Evolutionary conservation across 768 basidiomycete genomes (phyloP), one percentile per base, ranked within the genome.

Genomic region (Leucogyrophana mollusca): DNA sequence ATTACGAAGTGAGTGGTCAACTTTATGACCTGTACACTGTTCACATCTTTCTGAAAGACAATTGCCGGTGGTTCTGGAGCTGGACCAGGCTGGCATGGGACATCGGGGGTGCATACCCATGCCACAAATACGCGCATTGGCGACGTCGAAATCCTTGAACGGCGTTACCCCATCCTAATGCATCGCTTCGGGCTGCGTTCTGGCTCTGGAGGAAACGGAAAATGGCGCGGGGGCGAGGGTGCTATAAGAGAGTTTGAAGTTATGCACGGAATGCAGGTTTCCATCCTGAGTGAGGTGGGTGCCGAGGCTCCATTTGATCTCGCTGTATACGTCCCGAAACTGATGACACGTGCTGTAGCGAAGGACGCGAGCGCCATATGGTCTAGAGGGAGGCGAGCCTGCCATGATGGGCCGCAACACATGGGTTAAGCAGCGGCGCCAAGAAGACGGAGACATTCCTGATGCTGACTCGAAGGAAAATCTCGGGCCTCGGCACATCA

Each of bases 11-110:
- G 60, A 45, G 66, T 8, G 7, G 34, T 38, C 20, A 42, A 46
- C 47, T 45, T 51, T 51, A 14, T 32, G 39, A 47, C 21, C 5
- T 33, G 34, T 22, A 33, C 34, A 40, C 41, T 50, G 43, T 27
- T 47, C 21, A 40, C 23, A 22, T 16, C 14, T 40, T 17, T 39
- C n/a, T 55, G 23, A 45, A 55, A 93, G 89, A 97, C 94, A 0
- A 93, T 96, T 45, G 92, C 90, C 3, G 94, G 94, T 7, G 94
- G 94, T 17, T 90, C 89, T 4, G 94, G 94, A 4, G 93, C 94
- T 0, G 94, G 94, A 1, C 84, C 88, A 2, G 64, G 66, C 9
- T 95, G 93, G 94, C 83, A 94, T 57, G 94, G 94, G 3, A 92
- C 91, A 13, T 90, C 89, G 20, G 94, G 94, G 6, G 89, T 95